Conservation (phyloP, 2,329 filamentous ascomycete species). For the Curvularia spicifera region DNA sequence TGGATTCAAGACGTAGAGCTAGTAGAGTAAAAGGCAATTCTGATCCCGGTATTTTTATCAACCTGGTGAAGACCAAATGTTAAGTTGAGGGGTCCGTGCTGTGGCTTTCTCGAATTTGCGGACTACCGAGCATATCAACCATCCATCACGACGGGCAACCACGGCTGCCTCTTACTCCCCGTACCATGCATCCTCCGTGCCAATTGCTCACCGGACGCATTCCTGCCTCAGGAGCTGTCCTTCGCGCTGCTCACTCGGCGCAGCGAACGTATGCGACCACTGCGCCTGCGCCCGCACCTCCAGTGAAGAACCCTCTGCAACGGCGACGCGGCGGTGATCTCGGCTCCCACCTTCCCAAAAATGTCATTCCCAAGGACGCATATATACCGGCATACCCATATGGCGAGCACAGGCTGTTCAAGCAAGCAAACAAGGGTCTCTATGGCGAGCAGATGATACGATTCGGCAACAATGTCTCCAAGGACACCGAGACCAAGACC, state of each 20-base stretch:
- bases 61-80: slow-evolving; percentile 3
- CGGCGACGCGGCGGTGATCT: slow-evolving; percentile 44
- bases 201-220: slow-evolving; percentile 41
- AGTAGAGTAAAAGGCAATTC: too few species aligned
- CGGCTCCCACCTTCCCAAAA: slow-evolving; percentile 45
- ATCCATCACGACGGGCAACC: slow-evolving; percentile 25
- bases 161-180: slow-evolving; percentile 15
- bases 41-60: too few species aligned
- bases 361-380: slow-evolving; percentile 39
- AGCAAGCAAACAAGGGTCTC: slow-evolving; percentile 78
- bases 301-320: slow-evolving; percentile 36
- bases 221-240: slow-evolving; percentile 12
- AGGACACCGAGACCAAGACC: slow-evolving; percentile 72
- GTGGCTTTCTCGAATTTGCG: slow-evolving; percentile 24
- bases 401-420: slow-evolving; percentile 73
- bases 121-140: slow-evolving; percentile 31
- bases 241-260: slow-evolving; percentile 23
- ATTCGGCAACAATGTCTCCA: slow-evolving; percentile 78
- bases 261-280: slow-evolving; percentile 40
- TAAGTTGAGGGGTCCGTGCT: slow-evolving; percentile 9
- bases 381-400: slow-evolving; percentile 68
- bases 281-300: slow-evolving; percentile 15
- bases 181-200: slow-evolving; percentile 38
- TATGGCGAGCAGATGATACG: slow-evolving; percentile 74
- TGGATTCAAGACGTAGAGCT: too few species aligned